These are phyloP conservation scores for Teratosphaeria nubilosa DNA, from an alignment of 2,329 filamentous ascomycete genomes.

Conservation along the genomic window DNA sequence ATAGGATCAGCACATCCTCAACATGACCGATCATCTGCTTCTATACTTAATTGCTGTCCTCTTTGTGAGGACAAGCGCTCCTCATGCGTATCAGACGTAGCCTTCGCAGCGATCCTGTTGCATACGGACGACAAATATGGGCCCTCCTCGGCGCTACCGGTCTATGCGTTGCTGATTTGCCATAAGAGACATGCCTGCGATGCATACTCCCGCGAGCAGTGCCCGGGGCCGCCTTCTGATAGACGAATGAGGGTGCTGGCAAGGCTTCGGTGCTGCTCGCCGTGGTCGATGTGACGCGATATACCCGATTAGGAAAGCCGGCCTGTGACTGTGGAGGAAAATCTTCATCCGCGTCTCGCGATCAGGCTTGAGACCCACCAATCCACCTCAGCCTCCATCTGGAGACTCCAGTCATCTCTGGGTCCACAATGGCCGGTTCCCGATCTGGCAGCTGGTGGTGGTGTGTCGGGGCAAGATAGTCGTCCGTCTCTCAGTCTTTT, in stretches of 20 bases:
- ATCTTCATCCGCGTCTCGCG: not conserved
- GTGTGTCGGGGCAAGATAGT: too few relatives aligned
- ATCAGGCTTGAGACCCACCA: not conserved
- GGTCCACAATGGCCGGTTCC: too few relatives aligned
- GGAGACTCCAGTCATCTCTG: not conserved
- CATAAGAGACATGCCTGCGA: not conserved
- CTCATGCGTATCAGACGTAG: not conserved
- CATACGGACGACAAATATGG: not conserved
- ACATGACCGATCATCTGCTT: not conserved
- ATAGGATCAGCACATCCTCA: not conserved
- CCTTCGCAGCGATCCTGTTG: too few relatives aligned
- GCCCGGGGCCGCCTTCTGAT: too few relatives aligned
- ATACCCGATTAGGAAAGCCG: not conserved
- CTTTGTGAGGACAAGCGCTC: too few relatives aligned
- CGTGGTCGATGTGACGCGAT: not conserved
- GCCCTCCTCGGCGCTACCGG: not conserved
- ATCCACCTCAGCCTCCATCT: not conserved
- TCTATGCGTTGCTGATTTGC: too few relatives aligned
- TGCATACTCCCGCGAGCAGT: not conserved
- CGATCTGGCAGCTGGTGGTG: too few relatives aligned
- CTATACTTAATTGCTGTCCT: too few relatives aligned
- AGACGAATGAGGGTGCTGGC: not conserved
- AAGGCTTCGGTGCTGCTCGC: not conserved
- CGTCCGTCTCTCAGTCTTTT: not conserved
- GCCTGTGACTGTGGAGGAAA: not conserved